These are phyloP conservation scores for Neofusicoccum umdonicola DNA, from an alignment of 2,329 filamentous ascomycete species.

Conservation along the genomic window DNA sequence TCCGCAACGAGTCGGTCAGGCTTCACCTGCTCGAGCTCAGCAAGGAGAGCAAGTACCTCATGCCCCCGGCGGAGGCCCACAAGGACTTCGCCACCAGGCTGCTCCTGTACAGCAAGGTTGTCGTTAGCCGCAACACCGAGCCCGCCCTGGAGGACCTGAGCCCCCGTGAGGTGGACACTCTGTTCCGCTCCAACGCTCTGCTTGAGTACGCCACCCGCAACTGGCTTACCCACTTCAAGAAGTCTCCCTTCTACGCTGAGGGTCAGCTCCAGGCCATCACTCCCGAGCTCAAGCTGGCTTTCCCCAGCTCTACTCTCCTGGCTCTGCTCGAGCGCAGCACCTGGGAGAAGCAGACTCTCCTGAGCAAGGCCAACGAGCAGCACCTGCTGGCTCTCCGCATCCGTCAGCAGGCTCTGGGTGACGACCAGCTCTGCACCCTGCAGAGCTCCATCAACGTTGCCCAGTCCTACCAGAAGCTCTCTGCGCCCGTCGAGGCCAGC, in stretches of 20 bases:
- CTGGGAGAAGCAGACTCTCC: conserved; percentile 32
- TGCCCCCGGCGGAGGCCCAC: conserved; percentile 47
- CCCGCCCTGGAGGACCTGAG: conserved; percentile 43
- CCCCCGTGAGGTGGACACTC: conserved; percentile 39
- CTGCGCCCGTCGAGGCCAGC: conserved; percentile 32
- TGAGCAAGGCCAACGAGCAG: conserved; percentile 16
- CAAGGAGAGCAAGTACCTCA: conserved; percentile 49
- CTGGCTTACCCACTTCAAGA: conserved; percentile 49
- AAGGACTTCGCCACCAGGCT: conserved; percentile 46
- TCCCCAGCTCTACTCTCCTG: conserved; percentile 48
- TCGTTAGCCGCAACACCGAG: conserved; percentile 40
- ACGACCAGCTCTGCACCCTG: conserved; percentile 5
- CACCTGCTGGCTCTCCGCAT: conserved; percentile 16
- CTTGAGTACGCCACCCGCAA: conserved; percentile 50
- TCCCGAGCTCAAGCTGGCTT: conserved; percentile 44
- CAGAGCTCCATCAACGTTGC: conserved; percentile 18
- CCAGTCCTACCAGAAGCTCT: conserved; percentile 15
- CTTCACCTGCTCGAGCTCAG: conserved; percentile 48
- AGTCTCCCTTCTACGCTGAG: conserved; percentile 45
- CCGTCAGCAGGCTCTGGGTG: conserved; percentile 16
- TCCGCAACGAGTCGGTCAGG: conserved; percentile 34
- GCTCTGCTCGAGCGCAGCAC: conserved; percentile 52
- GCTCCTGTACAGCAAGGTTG: conserved; percentile 45
- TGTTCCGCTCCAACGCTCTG: conserved; percentile 44
- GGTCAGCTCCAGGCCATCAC: conserved; percentile 44